phyloP scores from a whole-genome alignment of 495 filamentous ascomycete species.

The Neurospora sp. region DNA sequence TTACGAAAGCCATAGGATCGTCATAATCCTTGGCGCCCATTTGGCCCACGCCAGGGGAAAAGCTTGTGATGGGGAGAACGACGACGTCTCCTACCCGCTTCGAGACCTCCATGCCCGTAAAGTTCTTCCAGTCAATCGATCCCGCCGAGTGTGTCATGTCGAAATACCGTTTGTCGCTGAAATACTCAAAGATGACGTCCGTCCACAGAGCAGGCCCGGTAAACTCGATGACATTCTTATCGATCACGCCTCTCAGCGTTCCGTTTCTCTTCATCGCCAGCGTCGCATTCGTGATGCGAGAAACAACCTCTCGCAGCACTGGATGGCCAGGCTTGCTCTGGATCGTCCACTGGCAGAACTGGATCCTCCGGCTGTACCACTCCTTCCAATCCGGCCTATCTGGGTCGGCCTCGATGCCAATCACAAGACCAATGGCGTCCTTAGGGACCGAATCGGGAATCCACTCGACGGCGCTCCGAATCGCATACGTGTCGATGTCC shows the following conservation, averaged over 20 bases:
- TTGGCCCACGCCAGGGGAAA: constrained; percentile 87
- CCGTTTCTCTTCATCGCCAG: constrained; percentile 64
- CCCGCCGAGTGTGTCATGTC: constrained; percentile 59
- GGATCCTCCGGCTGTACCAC: constrained; percentile 92
- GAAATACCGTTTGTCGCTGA: constrained; percentile 88
- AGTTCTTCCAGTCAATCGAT: constrained; percentile 77
- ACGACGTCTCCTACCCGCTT: constrained; percentile 93
- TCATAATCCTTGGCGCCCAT: constrained; percentile 89
- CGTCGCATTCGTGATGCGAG: constrained; percentile 73
- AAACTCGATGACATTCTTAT: constrained; percentile 87
- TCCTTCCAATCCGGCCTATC: constrained; percentile 85
- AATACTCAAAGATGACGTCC: constrained; percentile 80
- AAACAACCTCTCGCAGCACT: constrained; percentile 76
- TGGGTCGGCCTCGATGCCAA: constrained; percentile 94
- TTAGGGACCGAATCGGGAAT: constrained; percentile 68
- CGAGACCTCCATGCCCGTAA: constrained; percentile 70
- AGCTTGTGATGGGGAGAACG: constrained; percentile 90
- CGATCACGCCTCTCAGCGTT: constrained; percentile 49
- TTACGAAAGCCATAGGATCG: constrained; percentile 95
- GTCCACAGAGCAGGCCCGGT: constrained; percentile 95
- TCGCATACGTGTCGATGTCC: constrained; percentile 86
- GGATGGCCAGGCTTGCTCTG: constrained; percentile 93
- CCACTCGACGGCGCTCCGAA: constrained; percentile 80
- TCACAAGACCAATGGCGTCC: constrained; percentile 67
- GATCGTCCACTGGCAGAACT: constrained; percentile 99